Evolutionary conservation across 2,329 filamentous ascomycete species (phyloP), one percentile per base, ranked within the genome.

Genomic region (Fonsecaea pedrosoi): DNA sequence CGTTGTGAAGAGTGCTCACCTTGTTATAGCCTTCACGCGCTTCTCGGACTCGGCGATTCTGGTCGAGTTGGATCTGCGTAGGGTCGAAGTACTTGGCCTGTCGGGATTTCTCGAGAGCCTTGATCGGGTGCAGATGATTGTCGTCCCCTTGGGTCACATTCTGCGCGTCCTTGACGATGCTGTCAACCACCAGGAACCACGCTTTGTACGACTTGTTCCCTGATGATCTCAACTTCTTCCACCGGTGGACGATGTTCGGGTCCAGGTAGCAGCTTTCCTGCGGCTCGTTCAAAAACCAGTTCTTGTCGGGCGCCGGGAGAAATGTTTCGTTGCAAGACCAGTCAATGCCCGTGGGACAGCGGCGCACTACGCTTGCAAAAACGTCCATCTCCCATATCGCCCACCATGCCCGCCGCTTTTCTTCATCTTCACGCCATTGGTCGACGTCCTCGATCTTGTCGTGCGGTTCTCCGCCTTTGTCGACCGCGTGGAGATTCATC

Each of bases 311-410:
- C 1, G 77, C 74, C 1, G 78, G 79, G 1, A 81, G 74, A 57
- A 77, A 70, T 4, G 75, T 77, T 25, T 78, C 73, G 60, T 77
- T 80, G 60, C 78, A 74, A 4, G 71, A 67, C 74, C 75, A 78
- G 67, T 79, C 73, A 5, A 81, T 75, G 0, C 75, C 78, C 0
- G 76, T 75, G 1, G 79, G 79, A 15, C 74, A 73, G 3, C 78
- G 74, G 8, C 78, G 75, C 37, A 81, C 77, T n/a, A 77, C 77
- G 57, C 74, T 78, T 2, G 78, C 78, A 65, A 79, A 81, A 8
- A 79, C 75, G 63, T 81, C 79, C 75, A 81, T 79, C 62, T 81
- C 79, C 79, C 78, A 81, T 21, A 80, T 76, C 0, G 78, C 76
- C 79, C 78, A 81, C 77, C 78, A 81, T 0, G 75, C 75, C 5